Evolutionary conservation across 1,139 yeast species (phyloP), one percentile per base, ranked within the genome.

Genomic region (Pichia sp.): DNA sequence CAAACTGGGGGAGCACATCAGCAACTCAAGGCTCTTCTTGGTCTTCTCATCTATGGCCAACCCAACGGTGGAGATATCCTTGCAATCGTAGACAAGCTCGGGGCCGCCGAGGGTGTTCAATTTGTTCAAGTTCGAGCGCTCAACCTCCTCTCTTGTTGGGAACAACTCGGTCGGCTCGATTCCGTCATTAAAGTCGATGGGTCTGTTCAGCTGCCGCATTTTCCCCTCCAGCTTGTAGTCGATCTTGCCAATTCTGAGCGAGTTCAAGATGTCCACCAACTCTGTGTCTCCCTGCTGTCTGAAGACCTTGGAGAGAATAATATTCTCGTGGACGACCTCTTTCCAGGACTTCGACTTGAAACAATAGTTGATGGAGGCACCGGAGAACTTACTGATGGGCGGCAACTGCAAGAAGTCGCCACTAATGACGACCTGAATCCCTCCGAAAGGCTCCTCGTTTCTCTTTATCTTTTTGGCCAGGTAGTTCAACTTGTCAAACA

Each of bases 401-500:
- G 96, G 96, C 54, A 89, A 72, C 69, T 89, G 96, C 68, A 83
- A 88, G 65, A 89, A 89, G 67, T 89, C 96, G 19, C 96, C 96
- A 1, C 93, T 84, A 31, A 86, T 69, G 11, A 89, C 79, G 11
- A 89, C 64, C 67, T 89, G 96, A 45, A 89, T 82, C 0, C 96
- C 96, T 8, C 96, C 96, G 72, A 89, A 89, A 0, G 89, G 88
- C 47, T 60, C 63, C 10, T 66, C 64, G 42, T 63, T 73, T n/a
- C 71, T 70, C 51, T 86, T 72, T 1, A 87, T 67, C 0, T 61
- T 63, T 58, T 82, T 73, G 0, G 89, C 96, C 45, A 88, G 70
- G 19, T 69, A 70, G 57, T 87, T 85, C 53, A 89, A 70, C 64
- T 87, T 87, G 51, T 82, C 83, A 58, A 89, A 78, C 50, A 87